Conservation (phyloP, 345 rosid species). For the Anacardium occidentale region DNA sequence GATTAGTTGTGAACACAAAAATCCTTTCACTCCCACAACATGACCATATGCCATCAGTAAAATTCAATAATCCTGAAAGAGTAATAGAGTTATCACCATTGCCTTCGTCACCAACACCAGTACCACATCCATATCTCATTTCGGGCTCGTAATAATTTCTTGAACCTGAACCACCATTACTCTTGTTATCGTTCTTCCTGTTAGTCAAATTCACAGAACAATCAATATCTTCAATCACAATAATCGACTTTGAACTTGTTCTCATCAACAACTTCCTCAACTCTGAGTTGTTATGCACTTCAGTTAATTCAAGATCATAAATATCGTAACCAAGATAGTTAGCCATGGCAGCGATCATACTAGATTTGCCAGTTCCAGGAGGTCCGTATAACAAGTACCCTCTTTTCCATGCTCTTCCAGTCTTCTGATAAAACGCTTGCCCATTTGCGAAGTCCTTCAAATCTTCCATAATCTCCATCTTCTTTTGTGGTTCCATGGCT, state of each 20-base stretch:
- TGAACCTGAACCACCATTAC: conserved; percentile 16
- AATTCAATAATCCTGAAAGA: conserved; percentile 84
- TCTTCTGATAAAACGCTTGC: conserved; percentile 67
- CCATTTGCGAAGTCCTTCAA: conserved; percentile 66
- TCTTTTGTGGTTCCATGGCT: conserved; percentile 78
- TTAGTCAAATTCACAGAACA: conserved; percentile 75
- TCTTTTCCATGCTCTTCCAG: conserved; percentile 95
- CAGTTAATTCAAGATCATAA: conserved; percentile 91
- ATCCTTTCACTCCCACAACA: conserved; percentile 97
- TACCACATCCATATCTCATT: conserved; percentile 41
- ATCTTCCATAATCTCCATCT: conserved; percentile 64
- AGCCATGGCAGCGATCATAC: conserved; percentile 99
- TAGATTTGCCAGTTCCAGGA: conserved; percentile 94
- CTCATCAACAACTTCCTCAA: conserved; percentile 81
- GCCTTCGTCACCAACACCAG: conserved; percentile 30
- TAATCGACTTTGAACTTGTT: conserved; percentile 85
- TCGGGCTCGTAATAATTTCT: conserved; percentile 49
- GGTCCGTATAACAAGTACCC: conserved; percentile 90
- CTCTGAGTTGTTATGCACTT: conserved; percentile 87
- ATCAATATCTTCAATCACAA: conserved; percentile 91
- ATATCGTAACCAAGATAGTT: conserved; percentile 85
- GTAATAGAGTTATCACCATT: conserved; percentile 60
- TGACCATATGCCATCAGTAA: conserved; percentile 96
- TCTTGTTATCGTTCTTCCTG: conserved; percentile 55
- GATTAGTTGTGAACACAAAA: conserved; percentile 91